Evolutionary conservation across 345 rosid species (phyloP), one percentile per base, ranked within the genome.

Genomic region (Heritiera fomes): DNA sequence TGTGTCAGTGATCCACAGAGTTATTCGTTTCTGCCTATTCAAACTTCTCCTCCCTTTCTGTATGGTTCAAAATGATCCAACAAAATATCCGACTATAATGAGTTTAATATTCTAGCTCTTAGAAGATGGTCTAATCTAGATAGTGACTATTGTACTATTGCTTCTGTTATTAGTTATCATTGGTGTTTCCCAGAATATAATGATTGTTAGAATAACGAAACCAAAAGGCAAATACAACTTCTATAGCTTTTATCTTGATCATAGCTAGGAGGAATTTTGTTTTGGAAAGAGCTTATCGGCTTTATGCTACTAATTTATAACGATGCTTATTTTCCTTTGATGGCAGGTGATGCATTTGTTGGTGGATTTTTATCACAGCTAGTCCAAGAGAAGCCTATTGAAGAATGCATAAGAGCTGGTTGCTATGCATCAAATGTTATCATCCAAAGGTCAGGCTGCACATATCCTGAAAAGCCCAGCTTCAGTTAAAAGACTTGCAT

Each of bases 371-470:
- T 95, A 77, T 93, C 99, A 6, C 99, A 90, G 83, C 80, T 95
- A 82, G 91, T 90, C 40, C 90, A 84, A 50, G 93, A 87, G 85
- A 95, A 93, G 82, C 87, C 89, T 1, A 84, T 95, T 12, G 96
- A 84, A 68, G 97, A 91, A 12, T 91, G 97, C 6, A 90, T 95
- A 41, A 92, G 81, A 81, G 98, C 93, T 12, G 99, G 93, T 12
- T 87, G 88, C 80, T 93, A 95, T 41, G 97, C 94, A 0, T 82
- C 97, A 8, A 92, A 93, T 63, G 97, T 90, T 14, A 84, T 94
- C 62, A 94, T 94, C 87, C 99, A 95, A 68, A 92, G 97, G 86
- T 88, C 98, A 53, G 97, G 99, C 45, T 95, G 99, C 97, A 89
- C 98, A 75, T 92, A 88, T 56, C 94, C 94, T 0, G 88, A 79